These are phyloP conservation scores for Coniferiporia weirii DNA, from an alignment of 1,284 basidiomycete species.

Conservation along the genomic window DNA sequence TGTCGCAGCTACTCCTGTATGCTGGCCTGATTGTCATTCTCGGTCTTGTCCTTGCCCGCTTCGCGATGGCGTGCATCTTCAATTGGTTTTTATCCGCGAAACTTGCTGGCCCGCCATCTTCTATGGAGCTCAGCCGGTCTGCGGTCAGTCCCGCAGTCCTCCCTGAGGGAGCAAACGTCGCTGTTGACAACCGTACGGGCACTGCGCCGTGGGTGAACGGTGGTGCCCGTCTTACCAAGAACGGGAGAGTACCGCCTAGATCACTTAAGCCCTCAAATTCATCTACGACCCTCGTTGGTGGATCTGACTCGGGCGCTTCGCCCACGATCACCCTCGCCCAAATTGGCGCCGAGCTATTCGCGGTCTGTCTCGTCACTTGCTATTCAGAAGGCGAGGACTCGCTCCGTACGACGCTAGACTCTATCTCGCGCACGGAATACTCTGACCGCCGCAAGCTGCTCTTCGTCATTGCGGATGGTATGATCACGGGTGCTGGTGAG, in stretches of 20 bases:
- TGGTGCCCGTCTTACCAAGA: conserved; percentile 43
- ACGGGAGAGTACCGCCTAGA: conserved; percentile 37
- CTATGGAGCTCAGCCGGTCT: conserved; percentile 61
- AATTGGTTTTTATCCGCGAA: conserved; percentile 89
- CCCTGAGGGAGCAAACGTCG: conserved; percentile 91
- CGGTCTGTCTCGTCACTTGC: conserved; percentile 93
- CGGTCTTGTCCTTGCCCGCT: conserved; percentile 84
- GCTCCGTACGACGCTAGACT: conserved; percentile 87
- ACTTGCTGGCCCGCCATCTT: conserved; percentile 70
- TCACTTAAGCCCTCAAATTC: conserved; percentile 43
- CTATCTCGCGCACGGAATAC: conserved; percentile 87
- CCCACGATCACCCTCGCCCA: conserved; percentile 79
- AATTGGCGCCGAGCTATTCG: conserved; percentile 92
- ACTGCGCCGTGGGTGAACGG: conserved; percentile 89
- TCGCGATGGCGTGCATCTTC: conserved; percentile 95
- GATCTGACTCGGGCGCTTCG: conserved; percentile 37
- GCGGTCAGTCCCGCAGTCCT: conserved; percentile 92
- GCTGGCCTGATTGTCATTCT: conserved; percentile 89
- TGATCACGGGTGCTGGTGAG: conserved; percentile 98
- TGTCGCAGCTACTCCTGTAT: conserved; percentile 88
- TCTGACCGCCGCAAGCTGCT: conserved; percentile 89
- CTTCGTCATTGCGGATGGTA: conserved; percentile 95
- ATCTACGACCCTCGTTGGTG: conserved; percentile 46
- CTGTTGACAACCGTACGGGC: conserved; percentile 81
- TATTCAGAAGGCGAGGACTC: conserved; percentile 97